Percentiles rank a stretch among this genome's conserved stretches.
Evolutionary conservation across 177 flowering plant genomes (phyloP).

Genomic region (Vitis hybrid): DNA sequence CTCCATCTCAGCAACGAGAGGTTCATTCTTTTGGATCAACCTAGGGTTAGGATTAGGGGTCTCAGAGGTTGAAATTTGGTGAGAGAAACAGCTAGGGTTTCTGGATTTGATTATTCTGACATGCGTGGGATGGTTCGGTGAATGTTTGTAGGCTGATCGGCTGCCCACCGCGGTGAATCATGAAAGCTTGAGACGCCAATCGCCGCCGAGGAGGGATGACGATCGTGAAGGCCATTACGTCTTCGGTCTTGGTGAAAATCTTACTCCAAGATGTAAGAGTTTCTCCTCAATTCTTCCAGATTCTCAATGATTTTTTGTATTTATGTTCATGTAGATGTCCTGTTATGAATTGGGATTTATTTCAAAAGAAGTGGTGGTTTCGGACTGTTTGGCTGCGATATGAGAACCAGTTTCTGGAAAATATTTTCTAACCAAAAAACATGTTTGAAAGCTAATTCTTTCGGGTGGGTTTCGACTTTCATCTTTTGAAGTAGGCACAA

Average conservation of each 20-base stretch:
- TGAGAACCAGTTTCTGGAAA: too few relatives aligned
- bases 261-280: slow-evolving; percentile 77
- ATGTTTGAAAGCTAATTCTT: too few relatives aligned
- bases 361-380: too few relatives aligned
- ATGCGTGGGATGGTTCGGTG: slow-evolving; percentile 12
- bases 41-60: slow-evolving; percentile 22
- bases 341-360: too few relatives aligned
- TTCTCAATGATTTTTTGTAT: neutral
- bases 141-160: slow-evolving; percentile 38
- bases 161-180: slow-evolving; percentile 8
- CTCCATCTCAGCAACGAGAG: slow-evolving; percentile 44
- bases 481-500: too few relatives aligned
- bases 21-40: slow-evolving; percentile 22
- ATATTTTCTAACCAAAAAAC: too few relatives aligned
- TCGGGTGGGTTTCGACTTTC: too few relatives aligned
- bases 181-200: slow-evolving; percentile 28
- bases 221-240: slow-evolving; percentile 87
- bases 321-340: neutral
- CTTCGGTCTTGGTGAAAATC: slow-evolving; percentile 69
- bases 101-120: slow-evolving; percentile 19
- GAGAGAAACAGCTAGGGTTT: neutral
- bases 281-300: neutral
- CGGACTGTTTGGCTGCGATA: too few relatives aligned
- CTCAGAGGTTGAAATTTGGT: neutral
- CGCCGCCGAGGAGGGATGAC: slow-evolving; percentile 77